Conservation (phyloP, 164 flowering plant genomes). For the Chimonanthus praecox region DNA sequence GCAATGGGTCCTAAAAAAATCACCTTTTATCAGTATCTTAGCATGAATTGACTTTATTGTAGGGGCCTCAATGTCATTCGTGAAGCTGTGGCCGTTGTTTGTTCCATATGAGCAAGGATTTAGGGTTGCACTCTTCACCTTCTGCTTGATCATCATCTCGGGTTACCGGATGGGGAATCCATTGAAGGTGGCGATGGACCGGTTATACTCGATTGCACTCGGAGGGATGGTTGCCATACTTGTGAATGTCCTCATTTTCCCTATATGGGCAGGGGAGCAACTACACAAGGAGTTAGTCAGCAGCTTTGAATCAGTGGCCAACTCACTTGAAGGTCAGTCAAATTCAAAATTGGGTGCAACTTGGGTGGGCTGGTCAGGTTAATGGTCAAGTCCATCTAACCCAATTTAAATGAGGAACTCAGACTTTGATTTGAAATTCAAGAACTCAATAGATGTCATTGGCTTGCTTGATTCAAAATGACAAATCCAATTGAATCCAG, state of each 20-base stretch:
- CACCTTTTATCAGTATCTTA: background rate
- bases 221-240: conserved; percentile 70
- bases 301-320: conserved; percentile 57
- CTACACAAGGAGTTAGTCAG: conserved; percentile 58
- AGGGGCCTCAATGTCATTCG: conserved; percentile 67
- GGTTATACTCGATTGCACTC: conserved; percentile 67
- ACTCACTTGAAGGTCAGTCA: conserved; percentile 71
- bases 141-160: conserved; percentile 62
- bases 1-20: background rate
- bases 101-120: conserved; percentile 73
- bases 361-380: no score
- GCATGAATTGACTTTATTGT: background rate
- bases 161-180: conserved; percentile 80
- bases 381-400: no score
- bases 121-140: conserved; percentile 70
- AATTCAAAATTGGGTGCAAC: background rate
- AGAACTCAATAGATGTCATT: background rate
- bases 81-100: conserved; percentile 73
- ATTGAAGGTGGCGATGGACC: conserved; percentile 51
- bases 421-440: background rate
- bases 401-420: background rate
- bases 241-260: conserved; percentile 62
- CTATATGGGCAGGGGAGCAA: conserved; percentile 87
- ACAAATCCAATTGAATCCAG: no score
- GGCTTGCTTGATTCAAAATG: no score